Evolutionary conservation across 305 asterid species (phyloP).

Genomic region (Fraxinus nigra): DNA sequence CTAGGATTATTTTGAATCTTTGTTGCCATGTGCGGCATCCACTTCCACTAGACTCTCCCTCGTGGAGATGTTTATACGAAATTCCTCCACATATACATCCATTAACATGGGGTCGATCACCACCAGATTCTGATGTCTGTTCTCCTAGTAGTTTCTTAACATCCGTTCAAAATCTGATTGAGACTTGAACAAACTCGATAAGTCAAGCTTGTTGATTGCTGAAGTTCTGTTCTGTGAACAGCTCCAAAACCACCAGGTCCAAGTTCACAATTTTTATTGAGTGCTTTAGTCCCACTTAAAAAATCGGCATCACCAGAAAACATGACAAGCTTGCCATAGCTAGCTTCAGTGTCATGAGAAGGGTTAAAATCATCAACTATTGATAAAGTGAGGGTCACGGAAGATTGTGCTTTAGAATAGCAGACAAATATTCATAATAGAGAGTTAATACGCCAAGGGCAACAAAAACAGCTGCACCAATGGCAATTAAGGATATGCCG

Average conservation of each 20-base stretch:
- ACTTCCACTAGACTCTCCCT: background rate
- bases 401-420: background rate
- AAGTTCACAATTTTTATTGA: constrained; percentile 61
- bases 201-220: constrained; percentile 53
- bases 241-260: constrained; percentile 82
- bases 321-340: constrained; percentile 76
- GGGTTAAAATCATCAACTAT: background rate
- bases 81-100: background rate
- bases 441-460: background rate
- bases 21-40: background rate
- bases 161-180: background rate
- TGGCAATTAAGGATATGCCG: background rate
- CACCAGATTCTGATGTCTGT: background rate
- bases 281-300: constrained; percentile 49
- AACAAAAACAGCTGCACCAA: background rate
- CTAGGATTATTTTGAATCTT: background rate
- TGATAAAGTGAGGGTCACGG: background rate
- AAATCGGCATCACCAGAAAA: constrained; percentile 67
- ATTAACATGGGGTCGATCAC: background rate
- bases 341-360: constrained; percentile 54
- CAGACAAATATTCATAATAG: background rate
- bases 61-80: background rate
- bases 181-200: constrained; percentile 32
- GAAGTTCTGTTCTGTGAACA: constrained; percentile 52
- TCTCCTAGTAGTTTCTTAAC: background rate